Evolutionary conservation across 805 yeast species (phyloP).

Genomic region (Teunomyces lycoperdinae): DNA sequence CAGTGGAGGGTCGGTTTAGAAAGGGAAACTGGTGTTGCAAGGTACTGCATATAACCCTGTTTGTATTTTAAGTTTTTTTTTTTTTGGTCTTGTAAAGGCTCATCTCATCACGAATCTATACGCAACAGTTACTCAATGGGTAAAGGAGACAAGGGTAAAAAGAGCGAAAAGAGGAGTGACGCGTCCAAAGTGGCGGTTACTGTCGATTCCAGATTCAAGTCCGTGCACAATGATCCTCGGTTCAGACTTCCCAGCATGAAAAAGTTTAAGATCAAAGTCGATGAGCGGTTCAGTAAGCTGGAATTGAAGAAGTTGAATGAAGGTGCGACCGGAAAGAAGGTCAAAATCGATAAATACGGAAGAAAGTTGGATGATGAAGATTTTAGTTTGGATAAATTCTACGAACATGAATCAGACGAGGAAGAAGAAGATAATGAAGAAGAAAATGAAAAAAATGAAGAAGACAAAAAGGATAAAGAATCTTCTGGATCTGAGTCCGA

Average conservation of each 20-base stretch:
- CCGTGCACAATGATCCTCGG: conserved; percentile 83
- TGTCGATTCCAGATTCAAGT: conserved; percentile 72
- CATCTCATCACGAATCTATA: not conserved
- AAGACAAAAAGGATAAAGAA: conserved; percentile 16
- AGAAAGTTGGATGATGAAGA: conserved; percentile 52
- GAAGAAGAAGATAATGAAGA: conserved; percentile 34
- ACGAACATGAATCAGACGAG: conserved; percentile 39
- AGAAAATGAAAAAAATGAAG: conserved; percentile 26
- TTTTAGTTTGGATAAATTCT: conserved; percentile 58
- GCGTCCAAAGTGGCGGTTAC: conserved; percentile 35
- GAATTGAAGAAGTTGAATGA: conserved; percentile 51
- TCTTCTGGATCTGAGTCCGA: no score
- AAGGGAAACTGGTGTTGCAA: not conserved
- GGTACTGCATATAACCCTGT: not conserved
- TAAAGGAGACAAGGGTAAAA: conserved; percentile 7
- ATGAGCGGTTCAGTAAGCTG: conserved; percentile 74
- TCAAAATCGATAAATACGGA: conserved; percentile 84
- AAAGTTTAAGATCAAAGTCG: conserved; percentile 73
- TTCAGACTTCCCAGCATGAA: conserved; percentile 72
- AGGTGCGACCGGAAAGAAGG: conserved; percentile 49
- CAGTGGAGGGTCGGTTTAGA: conserved; percentile 49
- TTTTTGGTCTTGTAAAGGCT: not conserved
- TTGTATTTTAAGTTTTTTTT: not conserved
- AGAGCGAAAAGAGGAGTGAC: not conserved
- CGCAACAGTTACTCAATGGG: not conserved